Percentiles rank a stretch among this genome's conserved stretches.
Evolutionary conservation across 1,139 yeast genomes (phyloP).

Genomic region (Geotrichum reessii): DNA sequence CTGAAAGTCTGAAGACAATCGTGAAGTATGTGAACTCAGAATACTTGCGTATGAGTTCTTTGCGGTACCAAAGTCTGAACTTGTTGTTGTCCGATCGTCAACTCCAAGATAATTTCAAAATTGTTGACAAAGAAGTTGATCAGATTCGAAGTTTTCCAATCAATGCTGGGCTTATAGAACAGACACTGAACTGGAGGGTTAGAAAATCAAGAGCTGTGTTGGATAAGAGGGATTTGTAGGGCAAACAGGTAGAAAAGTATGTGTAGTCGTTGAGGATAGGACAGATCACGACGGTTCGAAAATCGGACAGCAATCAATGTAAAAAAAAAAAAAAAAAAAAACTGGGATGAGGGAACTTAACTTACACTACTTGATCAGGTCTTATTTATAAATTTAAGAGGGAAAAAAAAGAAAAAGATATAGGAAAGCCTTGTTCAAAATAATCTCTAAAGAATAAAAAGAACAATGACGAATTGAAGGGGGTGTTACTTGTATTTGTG

Average conservation of each 20-base stretch:
- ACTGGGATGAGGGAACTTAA: neutral
- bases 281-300: neutral
- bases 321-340: neutral
- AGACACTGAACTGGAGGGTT: neutral
- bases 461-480: neutral
- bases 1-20: conserved; percentile 11
- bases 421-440: neutral
- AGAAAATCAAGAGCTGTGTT: neutral
- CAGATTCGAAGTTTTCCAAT: neutral
- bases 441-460: neutral
- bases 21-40: conserved; percentile 16
- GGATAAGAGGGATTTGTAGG: neutral
- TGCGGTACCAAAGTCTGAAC: conserved; percentile 3
- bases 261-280: neutral
- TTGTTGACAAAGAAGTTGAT: neutral
- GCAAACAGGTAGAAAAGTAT: neutral
- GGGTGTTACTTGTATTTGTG: neutral
- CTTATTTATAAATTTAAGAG: neutral
- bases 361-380: neutral
- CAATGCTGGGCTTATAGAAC: neutral
- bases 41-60: conserved; percentile 6
- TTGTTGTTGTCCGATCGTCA: neutral
- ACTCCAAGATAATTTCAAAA: conserved; percentile 7
- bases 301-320: neutral
- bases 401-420: neutral